A percentile compares a stretch with the other conserved stretches of the same genome.
Conservation (phyloP, 441 rosid genomes). For the Capsella rubella region DNA sequence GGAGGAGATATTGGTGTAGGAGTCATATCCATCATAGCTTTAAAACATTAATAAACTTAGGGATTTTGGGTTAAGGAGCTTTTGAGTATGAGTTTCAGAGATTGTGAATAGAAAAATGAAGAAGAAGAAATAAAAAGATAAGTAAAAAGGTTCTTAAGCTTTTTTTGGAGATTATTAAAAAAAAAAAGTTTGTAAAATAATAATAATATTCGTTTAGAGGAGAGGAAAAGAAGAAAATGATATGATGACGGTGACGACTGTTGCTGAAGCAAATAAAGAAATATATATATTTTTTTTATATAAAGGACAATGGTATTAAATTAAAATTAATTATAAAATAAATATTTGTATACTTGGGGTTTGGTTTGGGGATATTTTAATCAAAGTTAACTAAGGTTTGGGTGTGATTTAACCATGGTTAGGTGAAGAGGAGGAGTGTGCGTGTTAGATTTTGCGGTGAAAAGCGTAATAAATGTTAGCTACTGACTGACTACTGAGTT, state of each 20-base stretch:
- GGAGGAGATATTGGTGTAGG: slow-evolving; percentile 4
- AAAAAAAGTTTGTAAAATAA: too few relatives aligned
- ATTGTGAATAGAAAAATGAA: slow-evolving; percentile 29
- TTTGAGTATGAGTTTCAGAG: slow-evolving; percentile 29
- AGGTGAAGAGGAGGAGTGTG: slow-evolving; percentile 29
- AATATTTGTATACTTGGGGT: not conserved
- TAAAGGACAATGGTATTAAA: slow-evolving; percentile 23
- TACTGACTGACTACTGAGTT: not conserved
- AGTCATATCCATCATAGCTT: slow-evolving; percentile 54
- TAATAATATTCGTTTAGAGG: slow-evolving; percentile 18
- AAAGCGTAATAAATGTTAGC: slow-evolving; percentile 46
- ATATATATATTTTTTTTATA: not conserved
- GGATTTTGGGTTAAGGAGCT: slow-evolving; percentile 35
- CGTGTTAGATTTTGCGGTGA: slow-evolving; percentile 45
- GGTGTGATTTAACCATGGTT: slow-evolving; percentile 43
- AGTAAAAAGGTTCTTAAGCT: slow-evolving; percentile 41
- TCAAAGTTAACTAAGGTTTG: slow-evolving; percentile 13
- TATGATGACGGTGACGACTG: slow-evolving; percentile 37
- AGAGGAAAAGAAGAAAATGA: slow-evolving; percentile 40
- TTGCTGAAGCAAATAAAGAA: slow-evolving; percentile 36
- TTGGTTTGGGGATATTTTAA: slow-evolving; percentile 14
- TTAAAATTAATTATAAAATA: not conserved
- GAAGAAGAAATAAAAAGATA: slow-evolving; percentile 36
- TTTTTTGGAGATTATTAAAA: slow-evolving; percentile 16
- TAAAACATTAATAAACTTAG: slow-evolving; percentile 30